These are phyloP conservation scores for Lentinus tigrinus DNA, from an alignment of 768 basidiomycete species.

Conservation along the genomic window DNA sequence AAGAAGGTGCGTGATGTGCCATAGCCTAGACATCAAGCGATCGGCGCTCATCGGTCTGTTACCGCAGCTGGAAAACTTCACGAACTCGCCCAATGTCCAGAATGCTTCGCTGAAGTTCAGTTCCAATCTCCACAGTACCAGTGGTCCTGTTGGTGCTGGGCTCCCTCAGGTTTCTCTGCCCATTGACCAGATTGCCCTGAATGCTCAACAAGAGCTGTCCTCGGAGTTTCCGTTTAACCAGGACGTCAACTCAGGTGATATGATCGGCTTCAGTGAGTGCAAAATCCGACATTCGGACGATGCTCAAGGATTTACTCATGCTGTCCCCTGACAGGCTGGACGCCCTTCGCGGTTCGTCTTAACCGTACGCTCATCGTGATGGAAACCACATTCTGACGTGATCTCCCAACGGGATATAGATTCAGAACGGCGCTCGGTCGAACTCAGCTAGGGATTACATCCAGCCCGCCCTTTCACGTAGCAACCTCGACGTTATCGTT, in stretches of 20 bases:
- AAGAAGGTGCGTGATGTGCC: background rate
- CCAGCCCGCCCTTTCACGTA: background rate
- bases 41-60: background rate
- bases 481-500: conserved; percentile 19
- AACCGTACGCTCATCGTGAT: background rate
- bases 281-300: background rate
- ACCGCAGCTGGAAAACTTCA: background rate
- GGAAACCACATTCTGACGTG: background rate
- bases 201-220: background rate
- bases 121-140: background rate
- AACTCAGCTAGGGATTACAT: background rate
- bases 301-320: background rate
- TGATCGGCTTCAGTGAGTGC: conserved; percentile 1
- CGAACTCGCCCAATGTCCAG: background rate
- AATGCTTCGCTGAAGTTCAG: background rate
- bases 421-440: background rate
- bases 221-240: background rate
- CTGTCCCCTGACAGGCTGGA: background rate
- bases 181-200: background rate
- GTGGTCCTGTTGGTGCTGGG: background rate
- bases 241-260: conserved; percentile 1
- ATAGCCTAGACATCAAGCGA: background rate
- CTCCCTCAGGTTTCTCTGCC: background rate
- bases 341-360: background rate
- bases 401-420: background rate